phyloP scores from a whole-genome alignment of 2,329 filamentous ascomycete species.

The Ascochyta koolunga region DNA sequence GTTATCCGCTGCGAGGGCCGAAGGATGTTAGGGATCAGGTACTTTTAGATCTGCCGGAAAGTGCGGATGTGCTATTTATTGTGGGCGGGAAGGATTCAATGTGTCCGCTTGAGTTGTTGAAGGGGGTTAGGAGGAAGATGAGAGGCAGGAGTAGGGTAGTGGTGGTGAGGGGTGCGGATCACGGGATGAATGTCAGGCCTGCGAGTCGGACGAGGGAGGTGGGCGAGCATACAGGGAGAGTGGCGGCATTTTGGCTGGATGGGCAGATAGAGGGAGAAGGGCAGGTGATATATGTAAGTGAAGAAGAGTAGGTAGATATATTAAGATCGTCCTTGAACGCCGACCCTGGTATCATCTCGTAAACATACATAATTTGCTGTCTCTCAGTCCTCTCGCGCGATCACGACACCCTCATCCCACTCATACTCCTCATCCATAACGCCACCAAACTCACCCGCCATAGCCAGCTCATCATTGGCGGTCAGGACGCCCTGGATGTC shows the following conservation, averaged over 20 bases:
- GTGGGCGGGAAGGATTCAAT: slow-evolving; percentile 40
- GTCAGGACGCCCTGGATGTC: slow-evolving; percentile 52
- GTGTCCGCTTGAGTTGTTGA: slow-evolving; percentile 29
- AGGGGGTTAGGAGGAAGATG: slow-evolving; percentile 46
- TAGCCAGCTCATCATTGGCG: slow-evolving; percentile 50
- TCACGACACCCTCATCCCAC: slow-evolving; percentile 36
- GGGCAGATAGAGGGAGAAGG: slow-evolving; percentile 16
- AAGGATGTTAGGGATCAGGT: slow-evolving; percentile 49
- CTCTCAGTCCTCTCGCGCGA: slow-evolving; percentile 28
- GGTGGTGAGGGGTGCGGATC: slow-evolving; percentile 48
- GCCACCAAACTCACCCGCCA: slow-evolving; percentile 39
- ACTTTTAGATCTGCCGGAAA: slow-evolving; percentile 41
- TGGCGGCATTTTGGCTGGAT: slow-evolving; percentile 44
- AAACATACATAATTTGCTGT: background rate
- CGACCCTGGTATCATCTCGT: slow-evolving; percentile 4
- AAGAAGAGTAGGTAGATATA: background rate
- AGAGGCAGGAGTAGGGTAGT: slow-evolving; percentile 45
- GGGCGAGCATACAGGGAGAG: slow-evolving; percentile 39
- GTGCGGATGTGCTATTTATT: slow-evolving; percentile 48
- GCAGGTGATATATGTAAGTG: slow-evolving; percentile 14
- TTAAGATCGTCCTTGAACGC: background rate
- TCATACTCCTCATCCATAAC: slow-evolving; percentile 38
- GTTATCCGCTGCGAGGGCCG: slow-evolving; percentile 49
- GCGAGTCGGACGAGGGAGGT: slow-evolving; percentile 33
- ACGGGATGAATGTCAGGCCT: slow-evolving; percentile 49